phyloP scores from a whole-genome alignment of 1,284 basidiomycete genomes.

The Papiliotrema nemorosa region DNA sequence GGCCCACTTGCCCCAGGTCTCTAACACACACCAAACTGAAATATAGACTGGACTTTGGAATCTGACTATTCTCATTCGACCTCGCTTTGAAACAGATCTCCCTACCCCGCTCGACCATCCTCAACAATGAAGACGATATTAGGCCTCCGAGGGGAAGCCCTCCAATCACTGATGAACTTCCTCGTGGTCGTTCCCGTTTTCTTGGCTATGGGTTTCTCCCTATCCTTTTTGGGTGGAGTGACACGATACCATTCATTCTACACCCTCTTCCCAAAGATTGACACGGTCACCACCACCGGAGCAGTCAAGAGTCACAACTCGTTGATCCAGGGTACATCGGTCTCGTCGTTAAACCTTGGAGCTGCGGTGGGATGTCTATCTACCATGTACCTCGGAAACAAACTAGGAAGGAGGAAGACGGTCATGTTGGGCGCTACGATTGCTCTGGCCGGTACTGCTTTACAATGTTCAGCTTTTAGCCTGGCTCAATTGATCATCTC shows the following conservation, averaged over 20 bases:
- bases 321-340: constrained; percentile 33
- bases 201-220: constrained; percentile 30
- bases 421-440: constrained; percentile 31
- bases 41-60: too few species aligned
- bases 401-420: constrained; percentile 37
- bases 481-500: constrained; percentile 46
- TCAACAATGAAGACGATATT: background rate
- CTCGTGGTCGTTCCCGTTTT: constrained; percentile 28
- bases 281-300: constrained; percentile 23
- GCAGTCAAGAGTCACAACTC: constrained; percentile 27
- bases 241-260: constrained; percentile 24
- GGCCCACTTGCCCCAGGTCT: too few species aligned
- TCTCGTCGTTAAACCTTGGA: constrained; percentile 44
- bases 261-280: constrained; percentile 19
- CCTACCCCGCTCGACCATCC: too few species aligned
- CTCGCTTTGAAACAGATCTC: too few species aligned
- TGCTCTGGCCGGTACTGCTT: constrained; percentile 44
- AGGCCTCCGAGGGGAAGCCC: constrained; percentile 4
- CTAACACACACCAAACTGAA: too few species aligned
- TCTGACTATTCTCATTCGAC: too few species aligned
- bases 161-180: constrained; percentile 21
- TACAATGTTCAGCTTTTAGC: constrained; percentile 39
- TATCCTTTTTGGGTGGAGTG: constrained; percentile 24
- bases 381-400: constrained; percentile 43
- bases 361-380: constrained; percentile 40